Evolutionary conservation across 495 filamentous ascomycete genomes (phyloP).

Genomic region (Xylaria acuta): DNA sequence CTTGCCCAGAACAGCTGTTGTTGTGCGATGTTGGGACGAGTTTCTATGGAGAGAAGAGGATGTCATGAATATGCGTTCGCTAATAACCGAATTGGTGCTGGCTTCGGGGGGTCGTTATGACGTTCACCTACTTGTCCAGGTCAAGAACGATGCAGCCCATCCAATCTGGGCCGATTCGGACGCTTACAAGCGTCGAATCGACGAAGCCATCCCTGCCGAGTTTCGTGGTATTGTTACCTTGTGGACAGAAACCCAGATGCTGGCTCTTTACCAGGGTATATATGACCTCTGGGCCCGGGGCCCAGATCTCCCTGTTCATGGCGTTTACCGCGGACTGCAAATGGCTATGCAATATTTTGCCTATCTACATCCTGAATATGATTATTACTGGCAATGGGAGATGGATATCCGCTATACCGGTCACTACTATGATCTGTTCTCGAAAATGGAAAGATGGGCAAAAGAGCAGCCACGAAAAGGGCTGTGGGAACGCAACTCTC

Average conservation of each 20-base stretch:
- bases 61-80: constrained; percentile 70
- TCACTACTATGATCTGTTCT: constrained; percentile 92
- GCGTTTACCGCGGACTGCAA: constrained; percentile 87
- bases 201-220: constrained; percentile 77
- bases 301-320: constrained; percentile 75
- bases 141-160: constrained; percentile 67
- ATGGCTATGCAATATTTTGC: constrained; percentile 96
- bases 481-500: constrained; percentile 89
- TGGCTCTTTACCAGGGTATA: constrained; percentile 81
- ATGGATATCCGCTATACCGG: constrained; percentile 96
- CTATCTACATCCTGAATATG: constrained; percentile 88
- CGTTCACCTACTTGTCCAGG: constrained; percentile 79
- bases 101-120: constrained; percentile 82
- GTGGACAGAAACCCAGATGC: constrained; percentile 93
- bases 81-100: constrained; percentile 78
- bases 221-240: constrained; percentile 88
- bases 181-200: constrained; percentile 63
- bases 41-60: constrained; percentile 73
- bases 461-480: constrained; percentile 85
- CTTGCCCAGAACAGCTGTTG: constrained; percentile 69
- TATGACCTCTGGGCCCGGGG: constrained; percentile 73
- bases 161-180: constrained; percentile 69
- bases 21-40: constrained; percentile 77
- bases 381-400: constrained; percentile 98
- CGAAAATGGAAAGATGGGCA: constrained; percentile 75